Conservation (phyloP, 371 early-diverging fungal species). For the Saksenaea oblongispora region DNA sequence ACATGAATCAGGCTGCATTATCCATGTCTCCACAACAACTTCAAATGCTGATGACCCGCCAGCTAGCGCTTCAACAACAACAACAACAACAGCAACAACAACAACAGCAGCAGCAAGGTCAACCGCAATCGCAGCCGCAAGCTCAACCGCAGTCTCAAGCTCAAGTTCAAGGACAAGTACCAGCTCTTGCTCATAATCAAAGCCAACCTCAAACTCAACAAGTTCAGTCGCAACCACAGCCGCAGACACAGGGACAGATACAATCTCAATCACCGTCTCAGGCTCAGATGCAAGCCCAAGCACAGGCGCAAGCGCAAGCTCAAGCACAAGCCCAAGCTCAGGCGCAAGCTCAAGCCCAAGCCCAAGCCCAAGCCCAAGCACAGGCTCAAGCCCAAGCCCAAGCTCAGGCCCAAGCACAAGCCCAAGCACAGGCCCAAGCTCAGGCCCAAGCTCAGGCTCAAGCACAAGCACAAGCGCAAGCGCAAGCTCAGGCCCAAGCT, state of each 20-base stretch:
- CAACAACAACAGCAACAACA: conserved; percentile 26
- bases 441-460: conserved; percentile 20
- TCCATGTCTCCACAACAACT: conserved; percentile 35
- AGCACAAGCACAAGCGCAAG: conserved; percentile 2
- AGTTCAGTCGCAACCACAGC: conserved; percentile 5
- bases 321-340: conserved; percentile 14
- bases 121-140: conserved; percentile 12
- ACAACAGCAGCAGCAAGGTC: conserved; percentile 17
- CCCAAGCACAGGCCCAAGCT: conserved; percentile 19
- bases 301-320: conserved; percentile 17
- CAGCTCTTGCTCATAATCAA: not conserved
- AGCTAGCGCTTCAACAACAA: conserved; percentile 33
- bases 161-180: not conserved
- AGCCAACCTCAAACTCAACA: conserved; percentile 8
- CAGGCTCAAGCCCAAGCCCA: conserved; percentile 14
- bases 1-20: conserved; percentile 16
- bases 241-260: conserved; percentile 14
- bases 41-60: conserved; percentile 32
- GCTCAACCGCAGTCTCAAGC: conserved; percentile 9
- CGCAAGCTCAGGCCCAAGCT: not conserved
- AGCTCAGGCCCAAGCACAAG: conserved; percentile 16
- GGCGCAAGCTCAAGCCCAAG: conserved; percentile 13
- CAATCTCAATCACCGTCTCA: conserved; percentile 17
- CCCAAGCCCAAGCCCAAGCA: conserved; percentile 16
- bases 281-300: conserved; percentile 19